A percentile compares a stretch with the other conserved stretches of the same genome.
These are phyloP conservation scores for Podosphaera leucotricha DNA, from an alignment of 2,329 filamentous ascomycete species.

Conservation along the genomic window DNA sequence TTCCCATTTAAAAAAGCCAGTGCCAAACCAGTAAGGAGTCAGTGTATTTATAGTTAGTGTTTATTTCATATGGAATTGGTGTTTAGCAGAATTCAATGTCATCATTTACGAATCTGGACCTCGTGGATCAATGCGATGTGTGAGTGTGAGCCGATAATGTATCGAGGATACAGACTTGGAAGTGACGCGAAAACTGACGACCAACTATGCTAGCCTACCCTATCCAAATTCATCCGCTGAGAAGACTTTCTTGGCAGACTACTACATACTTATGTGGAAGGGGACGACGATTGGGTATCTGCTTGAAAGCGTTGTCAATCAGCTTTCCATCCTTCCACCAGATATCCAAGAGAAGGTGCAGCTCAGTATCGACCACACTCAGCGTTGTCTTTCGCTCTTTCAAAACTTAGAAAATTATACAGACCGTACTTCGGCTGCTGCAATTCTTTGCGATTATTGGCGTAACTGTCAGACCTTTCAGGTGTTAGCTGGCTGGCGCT, in stretches of 20 bases:
- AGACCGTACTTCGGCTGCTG: constrained; percentile 34
- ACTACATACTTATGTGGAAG: constrained; percentile 43
- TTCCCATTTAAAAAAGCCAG: background rate
- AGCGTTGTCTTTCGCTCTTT: constrained; percentile 40
- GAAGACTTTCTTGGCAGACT: constrained; percentile 28
- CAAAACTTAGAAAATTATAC: constrained; percentile 28
- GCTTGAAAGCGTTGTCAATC: constrained; percentile 24
- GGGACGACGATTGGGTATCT: constrained; percentile 37
- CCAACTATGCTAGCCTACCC: constrained; percentile 38
- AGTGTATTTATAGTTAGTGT: too few relatives aligned
- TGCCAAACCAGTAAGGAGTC: background rate
- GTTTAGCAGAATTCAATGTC: too few relatives aligned
- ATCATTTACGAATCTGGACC: constrained; percentile 21
- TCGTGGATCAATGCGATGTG: constrained; percentile 30
- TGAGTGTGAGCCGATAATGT: constrained; percentile 17
- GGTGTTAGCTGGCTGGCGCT: constrained; percentile 54
- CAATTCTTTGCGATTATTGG: constrained; percentile 39
- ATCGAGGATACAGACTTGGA: background rate
- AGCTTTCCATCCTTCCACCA: constrained; percentile 24
- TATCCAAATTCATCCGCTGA: constrained; percentile 38
- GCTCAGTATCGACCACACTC: constrained; percentile 33
- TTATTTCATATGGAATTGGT: too few relatives aligned
- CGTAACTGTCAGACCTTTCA: constrained; percentile 47
- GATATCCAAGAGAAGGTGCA: constrained; percentile 24
- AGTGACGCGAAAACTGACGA: background rate